Base-by-base conservation (phyloP, 495 filamentous ascomycete genomes). In the Saxophila tyrrhenica region DNA sequence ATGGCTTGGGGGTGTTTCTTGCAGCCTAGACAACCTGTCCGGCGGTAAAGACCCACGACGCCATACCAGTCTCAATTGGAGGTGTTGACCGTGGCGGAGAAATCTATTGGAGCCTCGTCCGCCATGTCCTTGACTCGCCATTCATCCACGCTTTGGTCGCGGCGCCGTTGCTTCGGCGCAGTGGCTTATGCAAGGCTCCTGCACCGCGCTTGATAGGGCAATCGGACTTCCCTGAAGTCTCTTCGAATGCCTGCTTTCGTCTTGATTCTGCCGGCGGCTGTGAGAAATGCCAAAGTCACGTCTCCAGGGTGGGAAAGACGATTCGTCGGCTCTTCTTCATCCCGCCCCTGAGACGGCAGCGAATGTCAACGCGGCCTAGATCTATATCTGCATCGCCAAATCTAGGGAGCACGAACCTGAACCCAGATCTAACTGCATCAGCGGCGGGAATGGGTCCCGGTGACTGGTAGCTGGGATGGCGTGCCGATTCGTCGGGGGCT, bases 131-230 rank as follows among this genome's bases (percentile, higher is more conserved):
- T 35, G 29, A 35, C 29, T 35, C 29, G 29, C 5, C 29, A 13
- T 32, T 35, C 23, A 10, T 25, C 47, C 45, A 41, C 48, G 16
- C 24, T 52, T 44, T 17, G 39, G 20, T 44, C 41, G 41, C 41
- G n/a, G 17, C 19, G 41, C 41, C 41, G 17, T 44, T 44, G 7
- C 15, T n/a, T 17, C 41, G 39, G 49, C 49, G 39, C 25, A 25
- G 56, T 59, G 56, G 56, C 56, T 42, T 54, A 43, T 49, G 56
- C 56, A 59, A 50, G 56, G 56, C 48, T 44, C 25, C 47, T 59
- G 56, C 56, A 59, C 22, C 5, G 45, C 46, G 56, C 50, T 44
- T 43, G 45, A 29, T 59, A 24, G 2, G 48, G 56, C 19, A 15
- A 49, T n/a, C 10, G 10, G 15, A 10, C 51, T 25, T 57, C 21